A percentile compares a stretch with the other conserved stretches of the same genome.
Evolutionary conservation across 2,329 filamentous ascomycete species (phyloP).

Genomic region (Xylariaceae sp.): DNA sequence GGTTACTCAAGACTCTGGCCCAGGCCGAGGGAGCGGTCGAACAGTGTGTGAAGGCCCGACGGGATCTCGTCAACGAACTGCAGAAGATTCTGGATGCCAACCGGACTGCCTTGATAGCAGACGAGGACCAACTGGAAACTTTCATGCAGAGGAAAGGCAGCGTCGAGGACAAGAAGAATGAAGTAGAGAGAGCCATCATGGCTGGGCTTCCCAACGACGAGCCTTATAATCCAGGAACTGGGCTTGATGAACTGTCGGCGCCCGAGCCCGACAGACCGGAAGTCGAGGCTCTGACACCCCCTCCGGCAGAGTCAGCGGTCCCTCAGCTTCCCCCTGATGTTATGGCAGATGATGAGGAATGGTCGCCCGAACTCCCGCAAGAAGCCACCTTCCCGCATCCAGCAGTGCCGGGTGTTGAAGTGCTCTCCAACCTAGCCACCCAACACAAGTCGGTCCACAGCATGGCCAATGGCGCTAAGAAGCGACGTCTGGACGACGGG

Average conservation of each 20-base stretch:
- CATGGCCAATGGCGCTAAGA: slow-evolving; percentile 46
- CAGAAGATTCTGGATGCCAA: slow-evolving; percentile 76
- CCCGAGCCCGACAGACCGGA: slow-evolving; percentile 67
- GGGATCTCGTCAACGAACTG: slow-evolving; percentile 67
- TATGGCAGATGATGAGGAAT: slow-evolving; percentile 9
- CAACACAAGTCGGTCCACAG: slow-evolving; percentile 43
- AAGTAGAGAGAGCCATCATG: slow-evolving; percentile 89
- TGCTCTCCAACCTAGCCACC: slow-evolving; percentile 31
- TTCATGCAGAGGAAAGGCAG: slow-evolving; percentile 59
- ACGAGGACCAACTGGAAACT: slow-evolving; percentile 58
- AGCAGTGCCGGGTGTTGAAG: slow-evolving; percentile 29
- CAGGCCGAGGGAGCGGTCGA: slow-evolving; percentile 83
- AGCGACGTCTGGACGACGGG: slow-evolving; percentile 45
- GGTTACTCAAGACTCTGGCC: slow-evolving; percentile 81
- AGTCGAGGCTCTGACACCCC: slow-evolving; percentile 82
- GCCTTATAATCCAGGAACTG: slow-evolving; percentile 39
- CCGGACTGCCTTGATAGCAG: slow-evolving; percentile 58
- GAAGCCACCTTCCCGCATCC: slow-evolving; percentile 16
- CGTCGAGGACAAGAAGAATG: slow-evolving; percentile 75
- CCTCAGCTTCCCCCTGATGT: slow-evolving; percentile 9
- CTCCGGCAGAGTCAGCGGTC: slow-evolving; percentile 31
- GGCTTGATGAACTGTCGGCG: slow-evolving; percentile 36
- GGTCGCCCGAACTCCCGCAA: slow-evolving; percentile 15
- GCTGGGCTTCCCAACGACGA: slow-evolving; percentile 61
- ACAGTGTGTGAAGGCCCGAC: slow-evolving; percentile 80